A percentile compares a stretch with the other conserved stretches of the same genome.
These are phyloP conservation scores for Anthostomella pinea DNA, from an alignment of 2,329 filamentous ascomycete species.

Conservation along the genomic window DNA sequence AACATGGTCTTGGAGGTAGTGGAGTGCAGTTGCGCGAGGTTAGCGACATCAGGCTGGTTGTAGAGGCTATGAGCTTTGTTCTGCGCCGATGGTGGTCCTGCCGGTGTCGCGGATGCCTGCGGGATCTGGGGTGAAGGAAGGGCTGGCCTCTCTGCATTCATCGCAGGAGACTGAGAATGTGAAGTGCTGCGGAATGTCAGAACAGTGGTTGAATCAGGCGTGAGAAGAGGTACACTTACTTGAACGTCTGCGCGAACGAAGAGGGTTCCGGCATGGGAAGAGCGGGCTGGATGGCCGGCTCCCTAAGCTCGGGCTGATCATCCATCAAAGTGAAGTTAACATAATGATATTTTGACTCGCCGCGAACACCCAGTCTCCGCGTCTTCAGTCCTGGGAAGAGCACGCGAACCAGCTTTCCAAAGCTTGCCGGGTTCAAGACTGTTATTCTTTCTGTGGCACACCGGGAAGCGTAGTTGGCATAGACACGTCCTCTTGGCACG, in stretches of 20 bases:
- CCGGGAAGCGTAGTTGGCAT: slow-evolving; percentile 89
- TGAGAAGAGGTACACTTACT: slow-evolving; percentile 36
- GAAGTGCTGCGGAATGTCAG: slow-evolving; percentile 30
- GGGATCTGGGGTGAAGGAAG: slow-evolving; percentile 39
- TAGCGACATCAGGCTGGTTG: slow-evolving; percentile 54
- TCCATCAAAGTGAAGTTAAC: slow-evolving; percentile 63
- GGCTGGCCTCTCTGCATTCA: slow-evolving; percentile 18
- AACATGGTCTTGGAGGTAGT: slow-evolving; percentile 57
- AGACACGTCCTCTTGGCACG: slow-evolving; percentile 88
- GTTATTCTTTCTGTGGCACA: slow-evolving; percentile 93
- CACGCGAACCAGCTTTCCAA: slow-evolving; percentile 94
- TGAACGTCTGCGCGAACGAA: slow-evolving; percentile 48
- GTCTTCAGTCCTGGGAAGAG: slow-evolving; percentile 96
- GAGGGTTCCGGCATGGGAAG: slow-evolving; percentile 48
- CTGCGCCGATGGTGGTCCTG: slow-evolving; percentile 21
- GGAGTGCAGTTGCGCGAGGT: slow-evolving; percentile 57
- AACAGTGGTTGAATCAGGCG: too few species aligned
- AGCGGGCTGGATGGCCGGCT: slow-evolving; percentile 44
- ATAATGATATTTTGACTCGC: slow-evolving; percentile 98
- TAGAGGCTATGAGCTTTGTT: slow-evolving; percentile 52
- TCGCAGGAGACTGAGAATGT: slow-evolving; percentile 28
- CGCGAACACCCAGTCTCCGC: slow-evolving; percentile 83
- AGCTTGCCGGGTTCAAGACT: slow-evolving; percentile 92
- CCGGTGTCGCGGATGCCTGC: slow-evolving; percentile 30
- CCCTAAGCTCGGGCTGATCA: slow-evolving; percentile 49